Evolutionary conservation across 495 filamentous ascomycete species (phyloP).

Genomic region (Arthonia radiata): DNA sequence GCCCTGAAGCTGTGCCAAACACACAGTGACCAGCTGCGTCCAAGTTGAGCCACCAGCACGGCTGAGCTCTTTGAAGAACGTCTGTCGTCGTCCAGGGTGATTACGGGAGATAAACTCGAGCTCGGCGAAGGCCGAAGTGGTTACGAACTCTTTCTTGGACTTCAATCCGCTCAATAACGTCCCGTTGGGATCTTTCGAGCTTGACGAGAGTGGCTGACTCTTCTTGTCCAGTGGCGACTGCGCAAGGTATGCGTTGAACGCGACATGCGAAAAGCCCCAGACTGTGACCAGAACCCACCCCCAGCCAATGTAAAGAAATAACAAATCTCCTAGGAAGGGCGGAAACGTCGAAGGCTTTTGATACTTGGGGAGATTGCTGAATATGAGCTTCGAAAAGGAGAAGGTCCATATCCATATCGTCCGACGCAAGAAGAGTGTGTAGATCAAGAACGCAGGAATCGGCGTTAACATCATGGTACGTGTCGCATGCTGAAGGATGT

Average conservation of each 20-base stretch:
- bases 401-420: conserved; percentile 21
- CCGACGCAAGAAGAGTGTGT: conserved; percentile 4
- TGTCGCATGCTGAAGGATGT: no score
- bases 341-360: conserved; percentile 22
- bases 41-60: conserved; percentile 54
- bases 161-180: conserved; percentile 66
- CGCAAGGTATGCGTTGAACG: conserved; percentile 54
- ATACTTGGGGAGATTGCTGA: conserved; percentile 47
- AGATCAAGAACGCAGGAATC: conserved; percentile 3
- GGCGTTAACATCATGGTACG: no score
- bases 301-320: conserved; percentile 34
- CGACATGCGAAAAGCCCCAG: conserved; percentile 49
- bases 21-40: conserved; percentile 47
- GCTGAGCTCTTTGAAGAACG: conserved; percentile 75
- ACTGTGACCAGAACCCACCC: conserved; percentile 39
- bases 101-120: conserved; percentile 51
- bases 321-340: conserved; percentile 11
- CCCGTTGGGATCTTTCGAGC: conserved; percentile 77
- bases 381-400: conserved; percentile 37
- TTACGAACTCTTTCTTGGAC: conserved; percentile 39
- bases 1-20: conserved; percentile 37
- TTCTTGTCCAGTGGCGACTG: conserved; percentile 65
- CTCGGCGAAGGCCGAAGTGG: conserved; percentile 77
- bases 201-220: conserved; percentile 54
- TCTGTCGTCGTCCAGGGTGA: conserved; percentile 45